phyloP scores from a whole-genome alignment of 805 yeast species.

The Yueomyces sinensis region DNA sequence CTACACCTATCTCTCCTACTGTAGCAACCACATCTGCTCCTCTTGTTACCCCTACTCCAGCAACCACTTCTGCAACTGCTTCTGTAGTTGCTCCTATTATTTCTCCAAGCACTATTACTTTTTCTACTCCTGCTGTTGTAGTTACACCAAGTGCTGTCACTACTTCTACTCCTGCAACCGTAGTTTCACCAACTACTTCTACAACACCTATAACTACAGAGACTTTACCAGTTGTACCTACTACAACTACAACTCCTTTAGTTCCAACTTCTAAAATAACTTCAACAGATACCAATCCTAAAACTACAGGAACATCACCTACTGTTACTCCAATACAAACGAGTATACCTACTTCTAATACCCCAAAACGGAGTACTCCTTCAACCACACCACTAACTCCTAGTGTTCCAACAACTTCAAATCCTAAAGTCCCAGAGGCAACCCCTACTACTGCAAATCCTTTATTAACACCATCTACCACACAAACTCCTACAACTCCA shows the following conservation, averaged over 20 bases:
- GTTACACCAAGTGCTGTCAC: slow-evolving; percentile 16
- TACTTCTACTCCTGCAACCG: slow-evolving; percentile 14
- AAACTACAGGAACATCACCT: slow-evolving; percentile 6
- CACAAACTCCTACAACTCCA: neutral
- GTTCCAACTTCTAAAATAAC: slow-evolving; percentile 7
- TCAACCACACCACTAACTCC: slow-evolving; percentile 9
- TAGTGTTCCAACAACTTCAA: slow-evolving; percentile 8
- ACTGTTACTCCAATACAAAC: slow-evolving; percentile 17
- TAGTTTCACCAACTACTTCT: slow-evolving; percentile 6
- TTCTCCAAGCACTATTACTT: slow-evolving; percentile 5
- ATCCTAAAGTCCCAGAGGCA: slow-evolving; percentile 2
- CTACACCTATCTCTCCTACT: slow-evolving; percentile 13
- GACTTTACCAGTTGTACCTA: slow-evolving; percentile 14
- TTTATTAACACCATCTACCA: neutral
- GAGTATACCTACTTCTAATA: slow-evolving; percentile 25
- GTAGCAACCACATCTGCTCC: slow-evolving; percentile 18
- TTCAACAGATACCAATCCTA: slow-evolving; percentile 8
- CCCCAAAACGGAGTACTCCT: slow-evolving; percentile 8
- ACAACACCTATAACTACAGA: slow-evolving; percentile 15
- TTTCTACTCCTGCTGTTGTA: slow-evolving; percentile 19
- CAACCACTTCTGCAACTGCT: slow-evolving; percentile 8
- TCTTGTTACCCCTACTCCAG: slow-evolving; percentile 15
- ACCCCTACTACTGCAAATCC: slow-evolving; percentile 13
- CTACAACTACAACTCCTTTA: slow-evolving; percentile 18
- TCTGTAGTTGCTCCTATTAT: slow-evolving; percentile 9